Evolutionary conservation across 306 rosid species (phyloP).

Genomic region (Fragaria ananassa): DNA sequence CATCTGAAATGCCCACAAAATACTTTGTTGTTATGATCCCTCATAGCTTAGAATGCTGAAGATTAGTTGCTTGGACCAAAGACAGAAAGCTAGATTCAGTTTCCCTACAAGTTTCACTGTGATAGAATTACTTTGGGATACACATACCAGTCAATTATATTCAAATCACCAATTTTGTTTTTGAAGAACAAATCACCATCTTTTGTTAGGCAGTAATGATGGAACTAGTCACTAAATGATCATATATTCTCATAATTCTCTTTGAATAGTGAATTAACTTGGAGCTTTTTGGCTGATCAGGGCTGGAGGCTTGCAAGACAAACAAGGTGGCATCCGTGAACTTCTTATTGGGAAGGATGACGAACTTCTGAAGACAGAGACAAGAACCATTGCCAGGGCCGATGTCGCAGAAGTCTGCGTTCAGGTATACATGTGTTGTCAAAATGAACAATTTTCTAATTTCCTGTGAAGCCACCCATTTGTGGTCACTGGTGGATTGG

Average conservation of each 20-base stretch:
- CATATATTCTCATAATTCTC: background rate
- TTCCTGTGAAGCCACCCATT: background rate
- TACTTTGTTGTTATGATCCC: background rate
- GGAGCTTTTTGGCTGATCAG: slow-evolving; percentile 32
- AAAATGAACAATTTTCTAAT: background rate
- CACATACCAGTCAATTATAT: background rate
- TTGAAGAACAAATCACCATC: background rate
- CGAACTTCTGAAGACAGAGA: slow-evolving; percentile 80
- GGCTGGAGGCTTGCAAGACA: slow-evolving; percentile 94
- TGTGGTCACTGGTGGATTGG: background rate
- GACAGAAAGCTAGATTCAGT: background rate
- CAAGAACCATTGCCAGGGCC: slow-evolving; percentile 72
- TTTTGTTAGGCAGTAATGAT: background rate
- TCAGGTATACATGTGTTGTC: slow-evolving; percentile 54
- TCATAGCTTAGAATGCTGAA: background rate
- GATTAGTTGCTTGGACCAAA: background rate
- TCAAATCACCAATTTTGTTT: too few species aligned
- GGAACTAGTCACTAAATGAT: background rate
- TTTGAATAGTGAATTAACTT: background rate
- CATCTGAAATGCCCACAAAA: background rate
- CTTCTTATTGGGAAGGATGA: slow-evolving; percentile 83
- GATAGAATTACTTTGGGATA: background rate
- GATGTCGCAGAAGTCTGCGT: slow-evolving; percentile 92
- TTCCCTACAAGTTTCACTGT: background rate
- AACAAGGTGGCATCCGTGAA: slow-evolving; percentile 80